phyloP scores from a whole-genome alignment of 164 flowering plant species.

The Piper longum region DNA sequence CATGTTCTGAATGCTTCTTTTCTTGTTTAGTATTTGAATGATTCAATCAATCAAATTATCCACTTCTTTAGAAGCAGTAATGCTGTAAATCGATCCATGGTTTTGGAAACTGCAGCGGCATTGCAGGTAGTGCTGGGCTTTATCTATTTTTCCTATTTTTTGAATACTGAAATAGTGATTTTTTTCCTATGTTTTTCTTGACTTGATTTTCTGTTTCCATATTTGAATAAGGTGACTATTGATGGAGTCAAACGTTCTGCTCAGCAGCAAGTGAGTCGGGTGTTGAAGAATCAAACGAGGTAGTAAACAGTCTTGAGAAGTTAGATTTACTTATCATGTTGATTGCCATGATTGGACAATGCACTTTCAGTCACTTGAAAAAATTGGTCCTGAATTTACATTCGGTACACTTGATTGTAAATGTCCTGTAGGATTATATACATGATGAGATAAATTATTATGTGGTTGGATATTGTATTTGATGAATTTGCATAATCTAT shows the following conservation, averaged over 20 bases:
- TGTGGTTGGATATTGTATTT: no score
- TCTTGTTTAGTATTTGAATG: conserved; percentile 68
- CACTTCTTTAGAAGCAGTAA: conserved; percentile 65
- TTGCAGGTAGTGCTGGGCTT: conserved; percentile 50
- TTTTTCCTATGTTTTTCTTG: neutral
- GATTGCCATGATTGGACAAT: no score
- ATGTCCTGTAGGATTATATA: no score
- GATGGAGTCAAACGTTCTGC: conserved; percentile 92
- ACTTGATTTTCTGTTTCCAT: neutral
- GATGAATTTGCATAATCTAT: no score
- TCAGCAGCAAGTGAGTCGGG: conserved; percentile 77
- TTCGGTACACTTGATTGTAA: no score
- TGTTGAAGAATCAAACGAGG: conserved; percentile 83
- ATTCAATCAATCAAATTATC: conserved; percentile 59
- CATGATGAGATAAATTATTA: no score
- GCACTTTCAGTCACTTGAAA: neutral
- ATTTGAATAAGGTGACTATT: conserved; percentile 58
- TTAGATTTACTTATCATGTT: no score
- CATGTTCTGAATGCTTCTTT: conserved; percentile 10
- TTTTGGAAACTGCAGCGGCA: conserved; percentile 94
- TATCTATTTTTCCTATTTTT: neutral
- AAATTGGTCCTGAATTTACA: no score
- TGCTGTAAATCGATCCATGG: conserved; percentile 76
- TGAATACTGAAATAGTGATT: neutral
- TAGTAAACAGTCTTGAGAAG: conserved; percentile 6